Evolutionary conservation across 2,329 filamentous ascomycete genomes (phyloP), one percentile per base, ranked within the genome.

Genomic region (Pseudogymnoascus sp.): DNA sequence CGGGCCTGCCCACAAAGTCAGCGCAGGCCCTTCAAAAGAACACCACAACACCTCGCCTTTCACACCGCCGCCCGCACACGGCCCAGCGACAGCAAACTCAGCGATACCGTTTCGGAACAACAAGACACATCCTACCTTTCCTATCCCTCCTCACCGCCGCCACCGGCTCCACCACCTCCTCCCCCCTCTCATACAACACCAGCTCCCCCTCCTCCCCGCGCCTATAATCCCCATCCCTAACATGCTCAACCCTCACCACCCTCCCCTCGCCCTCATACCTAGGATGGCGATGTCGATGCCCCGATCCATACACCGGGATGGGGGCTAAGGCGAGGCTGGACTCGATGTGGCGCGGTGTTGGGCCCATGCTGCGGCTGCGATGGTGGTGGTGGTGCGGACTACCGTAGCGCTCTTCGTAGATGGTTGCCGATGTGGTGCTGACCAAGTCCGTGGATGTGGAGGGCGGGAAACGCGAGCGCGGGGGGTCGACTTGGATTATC

Each of bases 81-180:
- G 42, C 64, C 21, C 21, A 21, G 21, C 21, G 21, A 21, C 21
- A 21, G 21, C 21, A 21, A 21, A 81, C 79, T 81, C 77, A 82
- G 77, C 80, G 84, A 77, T 86, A 83, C 64, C 72, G 66, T 79
- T 86, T 86, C 73, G 89, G 89, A 77, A 90, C 84, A 80, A 89
- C 90, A 79, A 93, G 86, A 81, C 87, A 85, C 86, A 95, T 87
- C 89, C 88, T 95, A 96, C 93, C 92, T 92, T 90, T 95, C 81
- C 88, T 88, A 79, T 97, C 91, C 31, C 67, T 69, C 66, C 80
- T 77, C 4, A 78, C 71, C 5, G 86, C 76, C 65, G 86, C 83
- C 61, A 81, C 77, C 40, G 76, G 75, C 69, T 80, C 84, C 69
- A 81, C 81, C 62, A 86, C 83, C 29, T 81, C 81, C 60, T 84